Evolutionary conservation across 345 rosid genomes (phyloP).

Genomic region (Turritis glabra): DNA sequence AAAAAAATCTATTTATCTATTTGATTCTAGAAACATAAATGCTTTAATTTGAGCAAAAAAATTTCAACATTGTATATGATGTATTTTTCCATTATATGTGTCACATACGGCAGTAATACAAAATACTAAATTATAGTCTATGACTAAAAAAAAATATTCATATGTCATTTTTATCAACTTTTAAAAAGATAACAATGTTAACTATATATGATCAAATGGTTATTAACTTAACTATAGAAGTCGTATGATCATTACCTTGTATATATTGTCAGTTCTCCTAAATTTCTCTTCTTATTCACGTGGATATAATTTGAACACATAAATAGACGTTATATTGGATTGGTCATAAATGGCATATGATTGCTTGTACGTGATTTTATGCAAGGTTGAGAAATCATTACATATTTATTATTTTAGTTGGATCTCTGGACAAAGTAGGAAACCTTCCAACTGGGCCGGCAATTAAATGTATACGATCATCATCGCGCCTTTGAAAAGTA

Average conservation of each 20-base stretch:
- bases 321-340: conserved; percentile 6
- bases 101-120: not conserved
- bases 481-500: conserved; percentile 1
- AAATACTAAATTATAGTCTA: not conserved
- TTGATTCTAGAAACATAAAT: conserved; percentile 30
- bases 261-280: not conserved
- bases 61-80: not conserved
- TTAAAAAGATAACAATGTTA: not conserved
- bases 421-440: conserved; percentile 31
- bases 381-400: conserved; percentile 29
- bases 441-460: conserved; percentile 29
- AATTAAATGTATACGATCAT: conserved; percentile 11
- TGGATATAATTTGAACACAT: conserved; percentile 5
- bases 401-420: conserved; percentile 21
- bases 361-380: conserved; percentile 39
- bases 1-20: not conserved
- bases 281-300: not conserved
- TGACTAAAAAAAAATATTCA: not conserved
- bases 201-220: not conserved
- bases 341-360: conserved; percentile 40
- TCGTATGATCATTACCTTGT: not conserved
- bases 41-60: not conserved
- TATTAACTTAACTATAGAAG: not conserved
- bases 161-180: not conserved
- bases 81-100: not conserved